Evolutionary conservation across 257 asterid species (phyloP).

Genomic region (Orobanche coerulescens): DNA sequence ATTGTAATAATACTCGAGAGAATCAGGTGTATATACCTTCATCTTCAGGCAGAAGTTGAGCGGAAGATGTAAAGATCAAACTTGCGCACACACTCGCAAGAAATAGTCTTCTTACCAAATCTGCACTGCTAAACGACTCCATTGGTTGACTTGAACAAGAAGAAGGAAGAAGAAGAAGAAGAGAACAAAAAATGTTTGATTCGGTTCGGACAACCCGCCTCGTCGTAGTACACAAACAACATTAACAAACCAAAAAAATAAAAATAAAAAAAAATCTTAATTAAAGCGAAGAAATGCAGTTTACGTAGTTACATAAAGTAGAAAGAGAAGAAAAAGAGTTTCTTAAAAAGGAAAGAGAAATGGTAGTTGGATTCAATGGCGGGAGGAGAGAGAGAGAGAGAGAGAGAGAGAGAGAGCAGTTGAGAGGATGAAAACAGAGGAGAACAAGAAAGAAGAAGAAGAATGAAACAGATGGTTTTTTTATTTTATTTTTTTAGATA

Average conservation of each 20-base stretch:
- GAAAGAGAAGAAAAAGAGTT: background rate
- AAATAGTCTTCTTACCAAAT: slow-evolving; percentile 11
- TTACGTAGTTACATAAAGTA: background rate
- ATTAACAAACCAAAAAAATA: too few species aligned
- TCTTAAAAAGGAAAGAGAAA: slow-evolving; percentile 14
- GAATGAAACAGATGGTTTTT: too few species aligned
- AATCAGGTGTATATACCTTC: slow-evolving; percentile 38
- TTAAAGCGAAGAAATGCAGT: slow-evolving; percentile 9
- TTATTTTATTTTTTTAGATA: too few species aligned
- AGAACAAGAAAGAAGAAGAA: too few species aligned
- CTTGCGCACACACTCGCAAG: slow-evolving; percentile 20
- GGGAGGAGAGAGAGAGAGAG: slow-evolving; percentile 20
- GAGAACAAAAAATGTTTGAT: background rate
- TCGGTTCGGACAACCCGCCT: background rate
- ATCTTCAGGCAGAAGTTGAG: slow-evolving; percentile 45
- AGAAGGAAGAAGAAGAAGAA: background rate
- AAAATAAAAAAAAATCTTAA: too few species aligned
- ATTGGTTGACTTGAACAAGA: slow-evolving; percentile 4
- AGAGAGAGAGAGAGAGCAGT: slow-evolving; percentile 9
- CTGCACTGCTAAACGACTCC: slow-evolving; percentile 13
- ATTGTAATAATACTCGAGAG: too few species aligned
- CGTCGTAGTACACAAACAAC: background rate
- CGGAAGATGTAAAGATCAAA: slow-evolving; percentile 28
- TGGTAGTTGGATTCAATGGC: slow-evolving; percentile 24
- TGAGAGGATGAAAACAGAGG: too few species aligned